phyloP scores from a whole-genome alignment of 371 early-diverging fungal species.

The Apophysomyces variabilis region DNA sequence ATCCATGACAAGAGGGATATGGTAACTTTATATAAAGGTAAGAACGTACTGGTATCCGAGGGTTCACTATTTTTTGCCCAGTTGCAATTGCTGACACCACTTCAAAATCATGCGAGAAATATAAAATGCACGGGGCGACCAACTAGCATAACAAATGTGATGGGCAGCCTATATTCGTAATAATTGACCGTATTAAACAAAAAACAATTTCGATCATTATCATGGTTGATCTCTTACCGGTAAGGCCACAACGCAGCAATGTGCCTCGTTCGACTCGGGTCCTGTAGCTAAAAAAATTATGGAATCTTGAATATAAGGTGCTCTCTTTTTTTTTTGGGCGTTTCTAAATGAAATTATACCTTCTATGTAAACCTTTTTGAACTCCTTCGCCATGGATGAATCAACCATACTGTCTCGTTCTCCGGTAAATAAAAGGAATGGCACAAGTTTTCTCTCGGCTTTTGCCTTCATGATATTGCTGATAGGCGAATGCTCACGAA shows the following conservation, averaged over 20 bases:
- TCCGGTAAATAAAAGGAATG: constrained; percentile 38
- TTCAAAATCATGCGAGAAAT: constrained; percentile 34
- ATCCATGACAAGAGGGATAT: not conserved
- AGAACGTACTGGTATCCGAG: not conserved
- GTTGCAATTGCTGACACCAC: constrained; percentile 39
- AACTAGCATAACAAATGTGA: constrained; percentile 38
- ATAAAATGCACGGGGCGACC: constrained; percentile 49
- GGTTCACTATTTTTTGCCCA: constrained; percentile 15
- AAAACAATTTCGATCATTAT: not conserved
- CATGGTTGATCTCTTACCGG: constrained; percentile 19
- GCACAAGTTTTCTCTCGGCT: constrained; percentile 26
- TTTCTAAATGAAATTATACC: constrained; percentile 24
- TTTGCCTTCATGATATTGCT: constrained; percentile 22
- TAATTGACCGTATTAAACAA: not conserved
- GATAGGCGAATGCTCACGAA: constrained; percentile 54
- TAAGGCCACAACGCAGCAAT: constrained; percentile 22
- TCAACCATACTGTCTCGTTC: constrained; percentile 40
- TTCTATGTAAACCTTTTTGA: constrained; percentile 34
- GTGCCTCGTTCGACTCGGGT: constrained; percentile 11
- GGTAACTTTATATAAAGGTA: not conserved
- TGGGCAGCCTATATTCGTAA: constrained; percentile 27
- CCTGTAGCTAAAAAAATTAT: not conserved
- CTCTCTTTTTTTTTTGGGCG: not conserved
- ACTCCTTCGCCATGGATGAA: constrained; percentile 19
- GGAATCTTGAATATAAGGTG: not conserved